Base-by-base conservation (phyloP, 1,284 basidiomycete species). In the Puccinia horiana region DNA sequence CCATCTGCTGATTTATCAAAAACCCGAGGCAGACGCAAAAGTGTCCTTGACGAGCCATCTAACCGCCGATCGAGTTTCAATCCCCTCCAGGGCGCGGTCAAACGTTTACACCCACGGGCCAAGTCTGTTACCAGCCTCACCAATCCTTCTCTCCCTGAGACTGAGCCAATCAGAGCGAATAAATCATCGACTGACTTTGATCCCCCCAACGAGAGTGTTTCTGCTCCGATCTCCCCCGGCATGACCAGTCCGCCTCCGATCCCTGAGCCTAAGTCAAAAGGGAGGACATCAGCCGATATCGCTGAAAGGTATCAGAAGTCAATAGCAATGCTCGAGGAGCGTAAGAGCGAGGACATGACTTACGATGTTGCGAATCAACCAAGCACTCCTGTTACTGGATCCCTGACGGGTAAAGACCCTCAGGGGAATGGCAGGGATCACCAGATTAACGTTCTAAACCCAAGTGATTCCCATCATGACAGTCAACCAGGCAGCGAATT, bases 281-380 rank as follows among this genome's bases (percentile, higher is more conserved):
- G 54, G 23, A 52, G 79, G 32, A 81, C 79, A 52, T 81, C 79
- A 44, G 58, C 69, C 32, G 79, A 81, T 73, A 81, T 81, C 26
- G 79, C 70, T 20, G 52, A 81, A 52, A 52, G 79, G 32, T 81
- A 73, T 54, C 69, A 74, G 26, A 54, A 74, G 47, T 74, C 79
- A 58, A 74, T 81, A 16, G 72, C 56, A 14, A 74, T 81, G 58
- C 56, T 81, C 23, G 79, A 73, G 32, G 47, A 58, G 32, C 54
- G 79, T 8, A 75, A 73, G 23, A 74, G 56, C 35, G 79, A 81
- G 42, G 70, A 81, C 35, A 61, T 72, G 69, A 73, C 69, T 29
- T 70, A 70, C 20, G 61, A 78, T 52, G 76, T 67, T 54, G 63
- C 63, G 4, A 56, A 75, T 40, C 29, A 12, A 23, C 29, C 42